Base-by-base conservation (phyloP, 495 filamentous ascomycete genomes). In the Aspergillus saccharolyticus region DNA sequence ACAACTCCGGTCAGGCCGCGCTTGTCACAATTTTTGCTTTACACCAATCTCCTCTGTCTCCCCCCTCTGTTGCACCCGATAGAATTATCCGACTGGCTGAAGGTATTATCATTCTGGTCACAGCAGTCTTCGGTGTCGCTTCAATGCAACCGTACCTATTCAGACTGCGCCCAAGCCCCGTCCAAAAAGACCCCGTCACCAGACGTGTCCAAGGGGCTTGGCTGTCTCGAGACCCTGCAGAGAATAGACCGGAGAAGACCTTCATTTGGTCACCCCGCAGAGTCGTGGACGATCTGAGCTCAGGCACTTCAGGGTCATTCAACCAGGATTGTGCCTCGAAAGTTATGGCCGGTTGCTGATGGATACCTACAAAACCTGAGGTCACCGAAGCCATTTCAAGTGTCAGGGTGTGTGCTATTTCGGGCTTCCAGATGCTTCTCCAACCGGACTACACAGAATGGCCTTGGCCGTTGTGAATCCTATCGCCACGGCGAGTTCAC, bases 151-250 rank as follows among this genome's bases (percentile, higher is more conserved):
- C 24, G 24, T 50, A 17, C 16, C 28, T n/a, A 28, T 50, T 17
- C 47, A 18, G 30, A 30, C 1, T 14, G 47, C 33, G 14, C 15
- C 16, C 28, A 28, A 16, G 22, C 22, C 22, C 47, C 47, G 22
- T 50, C 14, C 47, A 50, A 24, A 30, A 24, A 50, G 14, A 22
- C 22, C 30, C 47, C 47, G 22, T 50, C 47, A 50, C 47, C 47
- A 30, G 47, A 50, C 47, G 17, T 21, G 46, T 28, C 22, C 21
- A 30, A n/a, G 22, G 21, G 28, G 47, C 21, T 24, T 30, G 16
- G 28, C 20, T 46, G 44, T 9, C 7, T 46, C 44, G 7, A 39
- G 12, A 1, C 17, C 22, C 47, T 50, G 47, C 47, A 50, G 46
- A 24, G 46, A 24, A 49, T 15, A 49, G 47, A 28, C 47, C 4